Evolutionary conservation across 352 stramenopile species (phyloP).

Genomic region (Phytophthora fragariaefolia): DNA sequence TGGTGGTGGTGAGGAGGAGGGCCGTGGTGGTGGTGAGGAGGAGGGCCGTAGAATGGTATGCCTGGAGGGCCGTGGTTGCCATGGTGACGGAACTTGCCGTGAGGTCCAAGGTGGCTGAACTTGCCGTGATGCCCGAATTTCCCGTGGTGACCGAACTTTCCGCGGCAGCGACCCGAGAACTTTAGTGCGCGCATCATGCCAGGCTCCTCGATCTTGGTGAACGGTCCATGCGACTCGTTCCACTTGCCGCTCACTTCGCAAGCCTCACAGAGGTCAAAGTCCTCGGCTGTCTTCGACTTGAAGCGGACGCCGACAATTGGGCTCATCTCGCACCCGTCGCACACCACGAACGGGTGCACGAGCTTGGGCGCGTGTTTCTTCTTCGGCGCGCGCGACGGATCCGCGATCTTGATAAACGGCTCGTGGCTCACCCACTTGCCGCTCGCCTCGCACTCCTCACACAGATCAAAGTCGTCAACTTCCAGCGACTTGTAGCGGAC

Average conservation of each 20-base stretch:
- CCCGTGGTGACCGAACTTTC: constrained; percentile 29
- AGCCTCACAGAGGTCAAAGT: constrained; percentile 77
- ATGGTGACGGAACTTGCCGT: constrained; percentile 26
- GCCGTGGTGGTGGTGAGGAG: background rate
- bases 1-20: constrained; percentile 1
- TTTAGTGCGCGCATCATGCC: constrained; percentile 40
- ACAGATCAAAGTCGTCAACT: constrained; percentile 80
- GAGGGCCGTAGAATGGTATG: constrained; percentile 3
- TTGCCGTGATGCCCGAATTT: constrained; percentile 30
- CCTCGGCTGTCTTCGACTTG: constrained; percentile 59
- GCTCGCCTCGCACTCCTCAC: constrained; percentile 67
- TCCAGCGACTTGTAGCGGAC: constrained; percentile 86
- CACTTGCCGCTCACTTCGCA: constrained; percentile 60
- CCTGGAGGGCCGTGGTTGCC: constrained; percentile 19
- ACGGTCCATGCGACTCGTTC: constrained; percentile 58
- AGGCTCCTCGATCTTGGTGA: constrained; percentile 52
- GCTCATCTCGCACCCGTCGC: constrained; percentile 67
- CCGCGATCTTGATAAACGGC: constrained; percentile 85
- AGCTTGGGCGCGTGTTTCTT: constrained; percentile 34
- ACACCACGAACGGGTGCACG: constrained; percentile 60
- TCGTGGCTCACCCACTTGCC: constrained; percentile 53
- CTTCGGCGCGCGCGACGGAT: constrained; percentile 59
- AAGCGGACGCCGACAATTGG: constrained; percentile 71
- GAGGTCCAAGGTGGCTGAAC: constrained; percentile 20
- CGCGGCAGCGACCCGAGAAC: constrained; percentile 37